phyloP scores from a whole-genome alignment of 371 early-diverging fungal species.

The Hamiltosporidium tvaerminnensis region DNA sequence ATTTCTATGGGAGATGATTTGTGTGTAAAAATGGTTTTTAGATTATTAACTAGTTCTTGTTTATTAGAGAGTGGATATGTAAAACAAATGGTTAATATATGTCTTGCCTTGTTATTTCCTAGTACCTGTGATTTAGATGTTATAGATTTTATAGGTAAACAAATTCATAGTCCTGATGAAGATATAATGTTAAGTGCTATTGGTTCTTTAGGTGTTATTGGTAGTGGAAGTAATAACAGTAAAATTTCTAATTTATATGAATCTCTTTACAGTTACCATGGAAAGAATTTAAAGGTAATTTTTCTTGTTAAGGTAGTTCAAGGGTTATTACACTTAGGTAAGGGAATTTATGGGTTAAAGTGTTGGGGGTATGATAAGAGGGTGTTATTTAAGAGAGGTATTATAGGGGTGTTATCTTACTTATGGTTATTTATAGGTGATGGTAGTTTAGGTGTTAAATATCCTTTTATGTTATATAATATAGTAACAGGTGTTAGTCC shows the following conservation, averaged over 20 bases:
- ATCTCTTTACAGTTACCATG: conserved; percentile 15
- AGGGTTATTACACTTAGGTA: conserved; percentile 17
- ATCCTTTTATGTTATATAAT: conserved; percentile 40
- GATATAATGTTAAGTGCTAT: too few species aligned
- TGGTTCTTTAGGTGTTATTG: conserved; percentile 46
- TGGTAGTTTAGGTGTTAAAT: too few species aligned
- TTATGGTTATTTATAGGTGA: too few species aligned
- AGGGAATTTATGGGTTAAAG: too few species aligned
- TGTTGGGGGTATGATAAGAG: too few species aligned
- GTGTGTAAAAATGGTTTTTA: conserved; percentile 31
- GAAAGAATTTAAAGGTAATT: conserved; percentile 31
- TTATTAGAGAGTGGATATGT: conserved; percentile 32
- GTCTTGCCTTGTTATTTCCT: conserved; percentile 18
- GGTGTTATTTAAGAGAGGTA: too few species aligned
- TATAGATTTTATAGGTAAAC: too few species aligned
- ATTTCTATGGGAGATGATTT: conserved; percentile 44
- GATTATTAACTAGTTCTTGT: conserved; percentile 34
- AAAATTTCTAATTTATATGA: conserved; percentile 33
- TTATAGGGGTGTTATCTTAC: too few species aligned
- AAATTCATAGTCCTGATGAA: too few species aligned
- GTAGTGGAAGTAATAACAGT: conserved; percentile 44
- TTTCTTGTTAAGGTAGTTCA: conserved; percentile 18
- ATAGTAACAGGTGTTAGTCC: conserved; percentile 22
- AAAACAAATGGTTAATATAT: conserved; percentile 26
- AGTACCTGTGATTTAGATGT: too few species aligned